A percentile compares a stretch with the other conserved stretches of the same genome.
phyloP scores from a whole-genome alignment of 2,329 filamentous ascomycete genomes.

The Thielaviopsis euricoi region DNA sequence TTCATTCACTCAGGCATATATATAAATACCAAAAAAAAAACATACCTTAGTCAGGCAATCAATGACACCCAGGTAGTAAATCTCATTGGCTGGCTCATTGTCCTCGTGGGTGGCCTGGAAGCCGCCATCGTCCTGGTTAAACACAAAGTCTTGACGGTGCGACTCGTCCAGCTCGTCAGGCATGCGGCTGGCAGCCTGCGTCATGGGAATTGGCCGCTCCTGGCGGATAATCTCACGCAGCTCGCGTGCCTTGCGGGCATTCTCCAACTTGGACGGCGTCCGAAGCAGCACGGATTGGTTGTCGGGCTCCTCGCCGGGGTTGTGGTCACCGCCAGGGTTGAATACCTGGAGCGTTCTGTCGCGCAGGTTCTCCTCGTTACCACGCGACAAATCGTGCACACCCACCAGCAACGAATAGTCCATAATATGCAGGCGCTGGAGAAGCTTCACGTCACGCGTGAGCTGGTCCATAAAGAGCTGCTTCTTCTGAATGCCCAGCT shows the following conservation, averaged over 20 bases:
- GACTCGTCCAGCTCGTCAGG: conserved; percentile 72
- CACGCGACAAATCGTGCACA: conserved; percentile 76
- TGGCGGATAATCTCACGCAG: conserved; percentile 81
- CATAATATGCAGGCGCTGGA: conserved; percentile 91
- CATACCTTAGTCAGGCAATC: conserved; percentile 93
- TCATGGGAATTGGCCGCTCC: conserved; percentile 87
- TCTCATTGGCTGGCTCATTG: conserved; percentile 67
- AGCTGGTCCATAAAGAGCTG: conserved; percentile 78
- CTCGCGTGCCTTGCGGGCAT: conserved; percentile 76
- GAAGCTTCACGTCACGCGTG: conserved; percentile 65
- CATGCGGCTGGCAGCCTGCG: conserved; percentile 68
- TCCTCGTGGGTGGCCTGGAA: conserved; percentile 87
- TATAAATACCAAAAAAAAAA: conserved; percentile 14
- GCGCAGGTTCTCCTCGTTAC: conserved; percentile 87
- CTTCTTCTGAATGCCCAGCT: conserved; percentile 81
- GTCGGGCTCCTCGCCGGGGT: conserved; percentile 38
- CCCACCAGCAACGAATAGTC: conserved; percentile 93
- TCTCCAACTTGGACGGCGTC: conserved; percentile 88
- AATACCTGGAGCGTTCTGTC: conserved; percentile 87
- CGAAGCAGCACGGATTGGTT: conserved; percentile 55
- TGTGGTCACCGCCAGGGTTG: conserved; percentile 48
- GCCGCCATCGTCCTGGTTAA: conserved; percentile 87
- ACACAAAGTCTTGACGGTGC: conserved; percentile 56
- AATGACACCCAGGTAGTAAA: conserved; percentile 97
- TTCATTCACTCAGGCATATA: conserved; percentile 16